Evolutionary conservation across 805 yeast species (phyloP), one percentile per base, ranked within the genome.

Genomic region (Kuraishia floccosa): DNA sequence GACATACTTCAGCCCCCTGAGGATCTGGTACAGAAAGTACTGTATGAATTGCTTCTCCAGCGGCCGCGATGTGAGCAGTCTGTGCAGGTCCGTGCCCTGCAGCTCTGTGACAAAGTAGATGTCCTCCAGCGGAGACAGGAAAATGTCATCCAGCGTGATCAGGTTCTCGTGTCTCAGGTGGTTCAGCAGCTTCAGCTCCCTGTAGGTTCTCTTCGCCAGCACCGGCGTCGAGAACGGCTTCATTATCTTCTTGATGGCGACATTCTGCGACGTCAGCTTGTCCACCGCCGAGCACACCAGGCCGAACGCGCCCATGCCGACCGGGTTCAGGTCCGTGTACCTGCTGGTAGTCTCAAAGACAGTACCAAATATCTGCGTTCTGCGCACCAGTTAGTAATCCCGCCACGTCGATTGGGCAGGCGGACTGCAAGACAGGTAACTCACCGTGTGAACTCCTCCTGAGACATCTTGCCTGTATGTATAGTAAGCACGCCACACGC

Each of bases 251-350:
- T 91, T 91, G 38, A 91, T 91, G 29, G 99, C 99, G 23, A 91
- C 98, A 42, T 80, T 84, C 54, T 87, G 95, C 33, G 74, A 76
- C 0, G 96, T 86, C 37, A 87, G 68, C 43, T 78, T 83, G 56
- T 91, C 98, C 34, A 78, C 73, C 2, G 98, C 99, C 6, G 96
- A 85, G 41, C 98, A 91, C 24, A 91, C 99, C 13, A 91, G 68
- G 4, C 99, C 99, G 52, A 91, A 91, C 6, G 98, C 98, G 17
- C 99, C 99, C 99, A 91, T 91, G 0, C 99, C 99, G 30, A 91
- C 96, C 2, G 99, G 98, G 49, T 86, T 89, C 38, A 91, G 67
- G 49, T 89, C 95, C 4, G 83, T 72, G 59, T 91, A 91, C 41
- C 96, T 61, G 46, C 73, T 76, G 25, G 96, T 87, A 40, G 86